Evolutionary conservation across 2,329 filamentous ascomycete species (phyloP), one percentile per base, ranked within the genome.

Genomic region (Didymella keratinophila): DNA sequence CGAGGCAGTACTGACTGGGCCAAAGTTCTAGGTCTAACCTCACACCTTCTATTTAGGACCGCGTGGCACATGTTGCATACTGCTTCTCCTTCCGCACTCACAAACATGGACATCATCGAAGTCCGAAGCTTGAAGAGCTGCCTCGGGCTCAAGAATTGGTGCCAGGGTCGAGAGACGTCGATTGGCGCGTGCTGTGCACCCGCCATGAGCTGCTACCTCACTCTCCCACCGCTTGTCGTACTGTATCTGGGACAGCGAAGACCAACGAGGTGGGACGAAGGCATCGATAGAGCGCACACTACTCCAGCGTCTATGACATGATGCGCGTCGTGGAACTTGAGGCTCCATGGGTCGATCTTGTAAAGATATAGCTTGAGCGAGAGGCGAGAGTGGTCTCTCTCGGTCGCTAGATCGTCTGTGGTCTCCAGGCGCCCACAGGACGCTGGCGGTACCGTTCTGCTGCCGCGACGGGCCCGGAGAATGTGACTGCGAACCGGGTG

Each of bases 71-170:
- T 3, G 20, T 18, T 14, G 16, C n/a, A 27, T n/a, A n/a, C 20
- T 16, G 25, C 12, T 5, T 25, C 32, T 16, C 21, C 23, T 34
- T 18, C 39, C 39, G 21, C 30, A 42, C 23, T 54, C 27, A 30
- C 23, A 45, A 9, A 20, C 14, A n/a, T 42, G n/a, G 10, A 23
- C 4, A 8, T 27, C 23, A 8, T 50, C 39, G 12, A 16, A 6
- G 9, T 4, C n/a, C 2, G 11, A 14, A 18, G 32, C 44, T 11
- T 53, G 49, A 18, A 51, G 30, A 36, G 25, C 52, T 34, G 39
- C 21, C 2, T 47, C 56, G 4, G 55, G 63, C 30, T 63, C 63
- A 12, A 47, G 28, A 28, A 66, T 59, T 7, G 63, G 28, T 16
- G 57, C 57, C 14, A 64, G 57, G 10, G 55, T 52, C 6, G 60